Evolutionary conservation across 2,329 filamentous ascomycete genomes (phyloP).

Genomic region (Mycosphaerella sp.): DNA sequence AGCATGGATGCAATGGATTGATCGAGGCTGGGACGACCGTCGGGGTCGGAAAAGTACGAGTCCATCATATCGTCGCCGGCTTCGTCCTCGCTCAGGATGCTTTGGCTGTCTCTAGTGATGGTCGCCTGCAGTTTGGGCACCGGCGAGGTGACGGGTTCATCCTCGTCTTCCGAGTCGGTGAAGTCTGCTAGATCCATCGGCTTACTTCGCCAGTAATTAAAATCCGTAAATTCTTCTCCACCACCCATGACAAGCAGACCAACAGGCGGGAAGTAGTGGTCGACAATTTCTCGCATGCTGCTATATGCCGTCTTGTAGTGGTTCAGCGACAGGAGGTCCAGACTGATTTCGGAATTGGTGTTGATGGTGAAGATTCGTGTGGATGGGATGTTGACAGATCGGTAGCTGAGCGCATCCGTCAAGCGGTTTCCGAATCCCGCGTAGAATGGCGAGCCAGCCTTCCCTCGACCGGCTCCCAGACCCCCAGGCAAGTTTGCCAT

Average conservation of each 20-base stretch:
- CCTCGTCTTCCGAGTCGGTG: slow-evolving; percentile 67
- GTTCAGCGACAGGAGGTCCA: slow-evolving; percentile 84
- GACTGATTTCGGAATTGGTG: slow-evolving; percentile 87
- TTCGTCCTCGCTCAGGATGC: slow-evolving; percentile 31
- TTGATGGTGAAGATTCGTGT: slow-evolving; percentile 98
- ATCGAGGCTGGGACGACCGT: slow-evolving; percentile 17
- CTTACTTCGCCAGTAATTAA: slow-evolving; percentile 87
- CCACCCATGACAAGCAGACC: slow-evolving; percentile 79
- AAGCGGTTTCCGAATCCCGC: slow-evolving; percentile 95
- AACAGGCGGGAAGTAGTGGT: slow-evolving; percentile 95
- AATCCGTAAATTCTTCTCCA: slow-evolving; percentile 93
- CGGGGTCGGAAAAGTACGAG: slow-evolving; percentile 16
- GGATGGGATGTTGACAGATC: slow-evolving; percentile 89
- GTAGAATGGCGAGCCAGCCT: slow-evolving; percentile 64
- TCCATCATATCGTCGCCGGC: slow-evolving; percentile 23
- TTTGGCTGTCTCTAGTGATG: slow-evolving; percentile 17
- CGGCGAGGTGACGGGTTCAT: slow-evolving; percentile 24
- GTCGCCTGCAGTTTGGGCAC: slow-evolving; percentile 7
- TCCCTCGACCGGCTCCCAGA: slow-evolving; percentile 22
- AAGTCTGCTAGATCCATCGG: slow-evolving; percentile 84
- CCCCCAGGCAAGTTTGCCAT: slow-evolving; percentile 10
- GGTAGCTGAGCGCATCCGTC: slow-evolving; percentile 92
- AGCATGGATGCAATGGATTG: slow-evolving; percentile 19
- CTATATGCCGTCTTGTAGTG: slow-evolving; percentile 96
- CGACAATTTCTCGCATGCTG: slow-evolving; percentile 92